Percentiles rank a stretch among this genome's conserved stretches.
Conservation (phyloP, 768 basidiomycete genomes). For the Pleurotus djamor region DNA sequence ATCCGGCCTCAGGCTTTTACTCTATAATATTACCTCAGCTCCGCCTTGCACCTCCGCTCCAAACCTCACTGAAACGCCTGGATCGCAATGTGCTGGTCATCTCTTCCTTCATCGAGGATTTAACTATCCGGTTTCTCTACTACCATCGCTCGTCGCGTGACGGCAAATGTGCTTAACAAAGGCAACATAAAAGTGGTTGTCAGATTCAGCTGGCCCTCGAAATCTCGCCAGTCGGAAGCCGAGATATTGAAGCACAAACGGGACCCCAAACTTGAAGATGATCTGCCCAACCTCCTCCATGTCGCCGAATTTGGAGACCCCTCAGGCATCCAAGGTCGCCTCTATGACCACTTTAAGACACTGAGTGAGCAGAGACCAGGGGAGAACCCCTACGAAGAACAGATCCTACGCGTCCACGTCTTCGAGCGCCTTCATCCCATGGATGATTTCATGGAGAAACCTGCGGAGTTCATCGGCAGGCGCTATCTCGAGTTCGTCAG, state of each 20-base stretch:
- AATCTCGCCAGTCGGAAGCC: background rate
- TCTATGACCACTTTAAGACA: background rate
- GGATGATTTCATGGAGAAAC: background rate
- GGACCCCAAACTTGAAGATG: background rate
- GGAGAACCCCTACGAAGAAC: background rate
- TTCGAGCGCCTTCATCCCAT: background rate
- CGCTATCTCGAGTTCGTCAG: background rate
- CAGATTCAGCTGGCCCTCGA: background rate
- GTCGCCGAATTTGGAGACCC: background rate
- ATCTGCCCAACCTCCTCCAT: background rate
- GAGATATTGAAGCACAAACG: background rate
- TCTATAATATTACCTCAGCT: too few relatives aligned
- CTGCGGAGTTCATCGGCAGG: background rate
- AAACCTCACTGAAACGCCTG: background rate
- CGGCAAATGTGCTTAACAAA: background rate
- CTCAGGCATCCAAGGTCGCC: background rate
- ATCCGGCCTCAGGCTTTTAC: too few relatives aligned
- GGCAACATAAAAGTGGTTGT: background rate
- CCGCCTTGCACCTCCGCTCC: too few relatives aligned
- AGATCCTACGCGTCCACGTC: background rate
- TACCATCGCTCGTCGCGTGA: constrained; percentile 13
- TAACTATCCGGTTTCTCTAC: constrained; percentile 14
- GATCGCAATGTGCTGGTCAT: constrained; percentile 18
- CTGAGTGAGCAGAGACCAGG: too few relatives aligned
- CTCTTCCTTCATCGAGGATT: constrained; percentile 13